These are phyloP conservation scores for Ceratocystis cubensis DNA, from an alignment of 2,329 filamentous ascomycete species.

Conservation along the genomic window DNA sequence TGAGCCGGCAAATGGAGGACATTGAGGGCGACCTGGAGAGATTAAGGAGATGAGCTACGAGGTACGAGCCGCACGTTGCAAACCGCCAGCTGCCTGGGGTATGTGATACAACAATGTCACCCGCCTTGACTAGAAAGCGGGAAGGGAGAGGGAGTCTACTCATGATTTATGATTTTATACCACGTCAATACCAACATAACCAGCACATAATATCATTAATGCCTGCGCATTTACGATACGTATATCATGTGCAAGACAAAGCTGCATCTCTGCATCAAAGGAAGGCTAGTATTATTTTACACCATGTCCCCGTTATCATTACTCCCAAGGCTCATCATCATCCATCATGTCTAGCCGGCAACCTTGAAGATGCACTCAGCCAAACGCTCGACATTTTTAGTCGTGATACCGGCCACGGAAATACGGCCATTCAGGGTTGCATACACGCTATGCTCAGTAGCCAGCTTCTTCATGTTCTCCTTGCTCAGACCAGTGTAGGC, in stretches of 20 bases:
- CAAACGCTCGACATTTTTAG: constrained; percentile 63
- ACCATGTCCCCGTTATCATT: background rate
- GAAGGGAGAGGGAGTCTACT: background rate
- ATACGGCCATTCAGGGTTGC: constrained; percentile 87
- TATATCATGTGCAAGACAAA: background rate
- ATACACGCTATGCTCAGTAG: constrained; percentile 95
- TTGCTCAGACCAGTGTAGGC: constrained; percentile 88
- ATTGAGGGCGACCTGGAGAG: constrained; percentile 36
- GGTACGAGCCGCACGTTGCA: no score
- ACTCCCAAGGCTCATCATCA: background rate
- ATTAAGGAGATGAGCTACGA: constrained; percentile 23
- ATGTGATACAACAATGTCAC: constrained; percentile 13
- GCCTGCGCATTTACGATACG: background rate
- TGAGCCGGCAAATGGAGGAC: constrained; percentile 39
- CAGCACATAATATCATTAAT: background rate
- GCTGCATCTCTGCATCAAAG: background rate
- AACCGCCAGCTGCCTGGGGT: no score
- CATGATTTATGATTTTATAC: constrained; percentile 6
- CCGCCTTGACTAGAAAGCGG: background rate
- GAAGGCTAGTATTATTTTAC: constrained; percentile 18
- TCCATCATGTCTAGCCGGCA: constrained; percentile 43
- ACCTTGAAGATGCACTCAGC: constrained; percentile 77
- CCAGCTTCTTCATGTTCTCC: constrained; percentile 81
- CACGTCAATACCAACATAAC: background rate
- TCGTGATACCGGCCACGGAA: constrained; percentile 73